Evolutionary conservation across 768 basidiomycete species (phyloP).

Genomic region (Lepiota brunneoincarnata): DNA sequence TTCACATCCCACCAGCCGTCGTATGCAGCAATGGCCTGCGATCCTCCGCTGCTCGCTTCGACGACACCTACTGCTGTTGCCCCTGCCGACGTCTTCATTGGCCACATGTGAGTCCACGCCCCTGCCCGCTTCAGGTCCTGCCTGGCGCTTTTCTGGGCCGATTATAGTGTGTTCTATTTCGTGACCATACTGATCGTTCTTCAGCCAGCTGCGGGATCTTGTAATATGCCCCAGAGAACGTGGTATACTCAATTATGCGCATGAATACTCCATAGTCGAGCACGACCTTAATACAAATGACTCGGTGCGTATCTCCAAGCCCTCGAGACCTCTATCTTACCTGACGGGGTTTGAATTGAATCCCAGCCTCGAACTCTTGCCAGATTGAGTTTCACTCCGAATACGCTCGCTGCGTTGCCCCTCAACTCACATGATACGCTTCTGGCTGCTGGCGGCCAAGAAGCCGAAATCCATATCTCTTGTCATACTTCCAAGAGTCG

Average conservation of each 20-base stretch:
- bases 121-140: conserved; percentile 3
- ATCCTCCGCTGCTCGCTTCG: conserved; percentile 41
- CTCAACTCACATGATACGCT: conserved; percentile 46
- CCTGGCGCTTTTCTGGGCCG: conserved; percentile 8
- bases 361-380: conserved; percentile 40
- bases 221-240: conserved; percentile 68
- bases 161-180: background rate
- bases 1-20: conserved; percentile 2
- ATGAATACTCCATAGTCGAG: conserved; percentile 51
- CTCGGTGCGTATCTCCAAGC: conserved; percentile 34
- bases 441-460: conserved; percentile 62
- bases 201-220: conserved; percentile 76
- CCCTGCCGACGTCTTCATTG: conserved; percentile 48
- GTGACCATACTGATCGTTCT: background rate
- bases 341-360: conserved; percentile 2
- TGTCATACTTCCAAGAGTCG: conserved; percentile 14
- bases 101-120: conserved; percentile 53
- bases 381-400: conserved; percentile 49
- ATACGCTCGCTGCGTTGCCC: conserved; percentile 50
- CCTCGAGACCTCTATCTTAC: conserved; percentile 11
- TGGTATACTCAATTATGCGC: conserved; percentile 65
- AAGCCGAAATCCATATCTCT: conserved; percentile 66
- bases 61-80: conserved; percentile 37
- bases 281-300: conserved; percentile 51
- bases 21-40: conserved; percentile 42